These are phyloP conservation scores for Pistacia atlantica DNA, from an alignment of 345 rosid genomes.

Conservation along the genomic window DNA sequence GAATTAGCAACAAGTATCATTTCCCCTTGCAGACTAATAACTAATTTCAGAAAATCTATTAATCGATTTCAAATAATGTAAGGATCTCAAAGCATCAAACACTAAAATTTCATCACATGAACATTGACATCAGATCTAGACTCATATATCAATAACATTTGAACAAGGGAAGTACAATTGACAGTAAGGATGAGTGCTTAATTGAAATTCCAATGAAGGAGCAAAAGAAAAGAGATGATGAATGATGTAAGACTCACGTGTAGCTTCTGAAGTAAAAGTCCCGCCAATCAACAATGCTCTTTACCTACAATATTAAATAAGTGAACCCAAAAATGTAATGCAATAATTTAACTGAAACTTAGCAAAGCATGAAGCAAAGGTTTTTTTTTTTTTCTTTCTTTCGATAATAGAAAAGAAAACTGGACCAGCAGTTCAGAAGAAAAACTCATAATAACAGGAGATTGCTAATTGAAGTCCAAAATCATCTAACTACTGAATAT, in stretches of 20 bases:
- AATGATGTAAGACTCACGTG: slow-evolving; percentile 52
- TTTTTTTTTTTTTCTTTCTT: no score
- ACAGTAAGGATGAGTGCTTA: background rate
- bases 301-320: slow-evolving; percentile 57
- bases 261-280: slow-evolving; percentile 83
- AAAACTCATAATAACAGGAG: no score
- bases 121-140: background rate
- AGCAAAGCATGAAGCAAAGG: background rate
- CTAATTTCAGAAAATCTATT: background rate
- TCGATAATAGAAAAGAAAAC: background rate
- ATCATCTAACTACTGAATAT: background rate
- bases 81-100: background rate
- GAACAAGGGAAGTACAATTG: background rate
- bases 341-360: background rate
- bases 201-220: background rate
- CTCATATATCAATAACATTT: background rate
- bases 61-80: background rate
- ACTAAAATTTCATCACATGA: background rate
- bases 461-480: background rate
- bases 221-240: background rate
- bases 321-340: slow-evolving; percentile 7
- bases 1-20: background rate
- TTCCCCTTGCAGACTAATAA: background rate
- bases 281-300: slow-evolving; percentile 90
- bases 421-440: no score